Evolutionary conservation across 2,329 filamentous ascomycete genomes (phyloP), one percentile per base, ranked within the genome.

Genomic region (Pseudocercospora fuligena): DNA sequence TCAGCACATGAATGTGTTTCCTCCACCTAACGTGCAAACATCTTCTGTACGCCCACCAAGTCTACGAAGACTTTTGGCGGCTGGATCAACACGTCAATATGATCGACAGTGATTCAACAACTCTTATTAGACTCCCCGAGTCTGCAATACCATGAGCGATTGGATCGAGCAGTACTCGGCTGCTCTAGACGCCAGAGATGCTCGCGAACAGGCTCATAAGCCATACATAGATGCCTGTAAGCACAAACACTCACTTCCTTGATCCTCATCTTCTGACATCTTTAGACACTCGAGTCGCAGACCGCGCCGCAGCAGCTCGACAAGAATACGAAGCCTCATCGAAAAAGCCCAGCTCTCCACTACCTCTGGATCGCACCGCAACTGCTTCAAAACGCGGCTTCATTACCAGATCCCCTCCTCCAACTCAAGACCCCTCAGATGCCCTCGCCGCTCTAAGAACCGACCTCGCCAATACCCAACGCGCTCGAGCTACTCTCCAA

Each of bases 111-210:
- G 21, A 43, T 31, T 9, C 14, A 1, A 25, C 16, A 11, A 11
- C 19, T 19, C 16, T n/a, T 1, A 53, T 16, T 36, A 58, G 53
- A 29, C 11, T 5, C 31, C 60, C 47, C 43, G 19, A 66, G 27
- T 40, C 53, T 29, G 43, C 57, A 6, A 69, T 60, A 67, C 56
- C 60, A 88, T 89, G 87, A 85, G 88, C 70, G 87, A 87, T 82
- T 96, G 94, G 92, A 87, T 90, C 75, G 89, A 92, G 72, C 91
- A 96, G 75, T 97, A 97, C 79, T 84, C 92, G 69, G 84, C 87
- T 68, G 90, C 90, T 70, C 84, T 98, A 71, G 86, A 88, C 72
- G 89, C 90, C 74, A 85, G 89, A 70, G 92, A 92, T 74, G 86
- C 88, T 75, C 86, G 88, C 69, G 90, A 93, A 75, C 85, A 88